Base-by-base conservation (phyloP, 352 stramenopile genomes). In the Globisporangium abappressorium region DNA sequence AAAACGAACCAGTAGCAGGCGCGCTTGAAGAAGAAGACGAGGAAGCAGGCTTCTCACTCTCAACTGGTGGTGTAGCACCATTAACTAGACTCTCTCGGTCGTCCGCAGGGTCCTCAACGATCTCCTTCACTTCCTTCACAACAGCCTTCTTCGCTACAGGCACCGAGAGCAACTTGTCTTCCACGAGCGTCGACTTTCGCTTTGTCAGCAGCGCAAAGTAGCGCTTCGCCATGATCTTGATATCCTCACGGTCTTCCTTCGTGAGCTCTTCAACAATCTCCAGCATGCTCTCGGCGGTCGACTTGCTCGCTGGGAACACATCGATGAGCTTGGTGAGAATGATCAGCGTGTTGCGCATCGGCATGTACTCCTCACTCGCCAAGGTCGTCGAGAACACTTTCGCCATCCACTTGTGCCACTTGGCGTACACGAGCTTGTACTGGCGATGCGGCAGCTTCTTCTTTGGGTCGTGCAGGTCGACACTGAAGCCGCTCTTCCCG, bases 151-250 rank as follows among this genome's bases (percentile, higher is more conserved):
- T 76, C 2, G 68, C 67, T 9, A 73, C 66, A 14, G 73, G 62
- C 34, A 58, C 55, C 12, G 28, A 20, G 15, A 94, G 64, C 26
- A 85, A 65, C 57, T 81, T 87, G 41, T 93, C 84, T 15, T 94
- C 87, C 0, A 84, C 72, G 1, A 95, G 79, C 2, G 86, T 81
- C 2, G 66, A 54, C 63, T 92, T 92, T 41, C 85, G 77, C 69
- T 94, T 93, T 24, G 84, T 92, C 22, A 97, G 69, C 22, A 97
- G 67, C 38, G 86, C 85, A 64, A 81, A 92, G 71, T 97, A 97
- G 7, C 89, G 84, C 62, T 90, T 90, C 18, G 89, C 87, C 89
- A 97, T 97, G 56, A 95, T 93, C 77, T 97, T 95, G 47, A 97
- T 87, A 66, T 97, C 89, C 69, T 95, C 87, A 11, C 84, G 82